Base-by-base conservation (phyloP, 2,329 filamentous ascomycete genomes). In the Fusarium ambrosium region DNA sequence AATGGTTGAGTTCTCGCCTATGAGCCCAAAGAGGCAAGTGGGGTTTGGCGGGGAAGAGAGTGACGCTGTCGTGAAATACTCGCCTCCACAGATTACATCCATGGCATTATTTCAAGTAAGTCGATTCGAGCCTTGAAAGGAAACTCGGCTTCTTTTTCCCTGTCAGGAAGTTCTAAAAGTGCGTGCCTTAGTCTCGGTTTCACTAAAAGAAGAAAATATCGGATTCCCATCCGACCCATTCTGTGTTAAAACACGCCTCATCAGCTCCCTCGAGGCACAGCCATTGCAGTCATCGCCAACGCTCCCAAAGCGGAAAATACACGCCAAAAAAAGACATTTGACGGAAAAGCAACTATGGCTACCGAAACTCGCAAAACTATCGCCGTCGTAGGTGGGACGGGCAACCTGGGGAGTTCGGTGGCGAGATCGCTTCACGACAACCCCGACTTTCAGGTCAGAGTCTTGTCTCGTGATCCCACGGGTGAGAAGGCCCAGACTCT, bases 391-490 rank as follows among this genome's bases (percentile, higher is more conserved):
- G 51, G 51, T 8, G 51, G 51, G 18, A 56, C 51, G 5, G 51
- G 55, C 16, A 59, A 59, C 34, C n/a, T 59, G 1, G 55, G 55
- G 27, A 59, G 32, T 20, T 59, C 55, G 10, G 55, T 59, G 55
- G 55, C 55, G 6, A n/a, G 34, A 18, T 59, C 55, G 2, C 55
- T 59, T 13, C 55, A 59, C 34, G 55, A 59, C 20, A 59, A 59
- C 14, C 55, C 29, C n/a, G 55, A 59, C 32, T 59, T 59, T 20
- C 32, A 39, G 4, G 55, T 22, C 20, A 37, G 55, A 20, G 55
- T 59, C 55, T 24, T 59, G 34, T 59, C 55, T 39, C 55, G 55
- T n/a, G 55, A 59, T 37, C 34, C 55, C 34, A 59, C 55, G 1
- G 20, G n/a, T 14, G 34, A 27, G 6, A 59, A 59, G 55, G 34